A percentile compares a stretch with the other conserved stretches of the same genome.
These are phyloP conservation scores for Pholiota adiposa DNA, from an alignment of 1,284 basidiomycete genomes.

Conservation along the genomic window DNA sequence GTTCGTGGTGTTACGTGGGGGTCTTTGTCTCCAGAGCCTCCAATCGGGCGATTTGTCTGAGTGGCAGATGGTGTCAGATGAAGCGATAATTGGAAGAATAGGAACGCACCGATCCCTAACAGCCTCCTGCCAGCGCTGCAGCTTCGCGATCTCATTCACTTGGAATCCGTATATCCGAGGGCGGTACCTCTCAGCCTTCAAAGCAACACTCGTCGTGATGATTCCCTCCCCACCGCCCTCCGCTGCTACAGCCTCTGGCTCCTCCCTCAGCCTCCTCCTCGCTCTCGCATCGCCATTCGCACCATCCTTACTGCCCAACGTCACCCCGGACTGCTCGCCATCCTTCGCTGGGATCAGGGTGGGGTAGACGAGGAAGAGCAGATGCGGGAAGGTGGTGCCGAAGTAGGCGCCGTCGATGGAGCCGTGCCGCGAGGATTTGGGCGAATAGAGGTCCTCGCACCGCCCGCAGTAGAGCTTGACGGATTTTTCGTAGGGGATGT, in stretches of 20 bases:
- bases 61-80: constrained; percentile 3
- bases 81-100: not conserved
- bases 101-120: constrained; percentile 74
- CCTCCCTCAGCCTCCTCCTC: constrained; percentile 48
- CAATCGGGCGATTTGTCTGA: constrained; percentile 50
- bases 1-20: constrained; percentile 12
- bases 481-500: constrained; percentile 93
- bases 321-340: constrained; percentile 37
- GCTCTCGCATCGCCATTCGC: constrained; percentile 41
- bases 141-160: constrained; percentile 89
- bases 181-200: constrained; percentile 88
- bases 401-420: constrained; percentile 97
- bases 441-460: constrained; percentile 96
- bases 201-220: constrained; percentile 78
- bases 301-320: constrained; percentile 42
- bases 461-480: constrained; percentile 97
- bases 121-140: constrained; percentile 93
- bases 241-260: constrained; percentile 55
- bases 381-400: constrained; percentile 94
- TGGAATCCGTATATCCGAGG: constrained; percentile 96
- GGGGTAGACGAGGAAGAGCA: constrained; percentile 95
- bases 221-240: constrained; percentile 65
- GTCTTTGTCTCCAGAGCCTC: constrained; percentile 45
- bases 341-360: constrained; percentile 86
- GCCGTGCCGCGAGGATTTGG: constrained; percentile 93